These are phyloP conservation scores for Leishmania amazonensis DNA, from an alignment of 208 protist species.

Conservation along the genomic window DNA sequence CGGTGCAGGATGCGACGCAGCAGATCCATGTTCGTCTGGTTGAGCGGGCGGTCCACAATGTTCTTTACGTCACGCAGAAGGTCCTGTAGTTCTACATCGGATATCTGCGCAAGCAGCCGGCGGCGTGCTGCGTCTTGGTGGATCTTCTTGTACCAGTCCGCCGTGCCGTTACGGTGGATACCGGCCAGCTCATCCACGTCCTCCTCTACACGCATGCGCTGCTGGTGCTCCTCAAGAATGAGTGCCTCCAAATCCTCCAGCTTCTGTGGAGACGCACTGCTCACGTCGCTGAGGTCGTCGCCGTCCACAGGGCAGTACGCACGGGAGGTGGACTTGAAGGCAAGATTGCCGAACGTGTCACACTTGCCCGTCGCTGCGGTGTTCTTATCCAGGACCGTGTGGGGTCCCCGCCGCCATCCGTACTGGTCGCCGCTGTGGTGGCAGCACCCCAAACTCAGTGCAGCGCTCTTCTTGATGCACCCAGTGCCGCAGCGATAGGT, in stretches of 20 bases:
- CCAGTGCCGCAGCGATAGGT: constrained; percentile 43
- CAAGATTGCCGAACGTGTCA: constrained; percentile 83
- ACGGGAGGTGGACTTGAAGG: constrained; percentile 51
- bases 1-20: constrained; percentile 55
- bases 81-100: constrained; percentile 61
- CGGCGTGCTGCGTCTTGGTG: constrained; percentile 38
- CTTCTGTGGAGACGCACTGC: constrained; percentile 65
- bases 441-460: constrained; percentile 39
- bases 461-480: constrained; percentile 36
- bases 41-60: constrained; percentile 63
- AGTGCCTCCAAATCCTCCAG: constrained; percentile 73
- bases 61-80: constrained; percentile 60
- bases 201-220: constrained; percentile 57
- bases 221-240: constrained; percentile 71
- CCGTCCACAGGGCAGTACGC: constrained; percentile 16
- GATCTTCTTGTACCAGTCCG: constrained; percentile 52
- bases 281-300: constrained; percentile 52
- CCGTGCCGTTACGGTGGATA: constrained; percentile 50
- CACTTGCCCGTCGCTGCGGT: constrained; percentile 72
- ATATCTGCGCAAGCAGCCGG: constrained; percentile 31
- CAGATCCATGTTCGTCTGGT: constrained; percentile 81
- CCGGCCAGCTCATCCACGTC: constrained; percentile 61
- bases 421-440: constrained; percentile 62
- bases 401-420: constrained; percentile 65
- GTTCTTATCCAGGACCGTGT: constrained; percentile 62